Percentiles rank a stretch among this genome's conserved stretches.
Conservation (phyloP, 192 early-diverging fungal species). For the Chytriomyces confervae region DNA sequence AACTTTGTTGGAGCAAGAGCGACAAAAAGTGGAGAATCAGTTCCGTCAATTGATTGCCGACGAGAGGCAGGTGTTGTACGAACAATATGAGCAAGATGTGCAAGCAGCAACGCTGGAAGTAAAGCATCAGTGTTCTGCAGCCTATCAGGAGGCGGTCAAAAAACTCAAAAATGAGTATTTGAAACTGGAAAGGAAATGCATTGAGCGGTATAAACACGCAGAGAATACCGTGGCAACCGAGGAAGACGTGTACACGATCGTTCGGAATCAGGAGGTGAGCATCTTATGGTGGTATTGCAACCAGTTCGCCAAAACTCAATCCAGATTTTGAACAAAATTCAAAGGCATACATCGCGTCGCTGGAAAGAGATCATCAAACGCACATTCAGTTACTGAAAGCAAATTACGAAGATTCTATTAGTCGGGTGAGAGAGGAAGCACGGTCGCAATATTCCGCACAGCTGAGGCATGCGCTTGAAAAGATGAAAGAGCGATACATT, state of each 20-base stretch:
- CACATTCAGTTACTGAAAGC: background rate
- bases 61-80: background rate
- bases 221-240: background rate
- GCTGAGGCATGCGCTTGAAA: conserved; percentile 12
- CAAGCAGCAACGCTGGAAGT: background rate
- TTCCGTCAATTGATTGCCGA: background rate
- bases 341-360: conserved; percentile 13
- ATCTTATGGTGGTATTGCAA: background rate
- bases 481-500: conserved; percentile 19
- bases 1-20: background rate
- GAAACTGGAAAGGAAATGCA: conserved; percentile 23
- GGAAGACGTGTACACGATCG: background rate
- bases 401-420: background rate
- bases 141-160: conserved; percentile 42
- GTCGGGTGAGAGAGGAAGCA: conserved; percentile 6
- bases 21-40: background rate
- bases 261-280: conserved; percentile 23
- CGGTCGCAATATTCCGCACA: conserved; percentile 8
- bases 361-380: background rate
- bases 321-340: background rate
- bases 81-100: conserved; percentile 9
- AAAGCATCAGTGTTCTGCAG: conserved; percentile 43
- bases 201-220: background rate
- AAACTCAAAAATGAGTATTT: conserved; percentile 46
- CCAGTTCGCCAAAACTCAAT: no score